Percentiles rank a stretch among this genome's conserved stretches.
Evolutionary conservation across 805 yeast genomes (phyloP).

Genomic region (Teunomyces aglyptinius): DNA sequence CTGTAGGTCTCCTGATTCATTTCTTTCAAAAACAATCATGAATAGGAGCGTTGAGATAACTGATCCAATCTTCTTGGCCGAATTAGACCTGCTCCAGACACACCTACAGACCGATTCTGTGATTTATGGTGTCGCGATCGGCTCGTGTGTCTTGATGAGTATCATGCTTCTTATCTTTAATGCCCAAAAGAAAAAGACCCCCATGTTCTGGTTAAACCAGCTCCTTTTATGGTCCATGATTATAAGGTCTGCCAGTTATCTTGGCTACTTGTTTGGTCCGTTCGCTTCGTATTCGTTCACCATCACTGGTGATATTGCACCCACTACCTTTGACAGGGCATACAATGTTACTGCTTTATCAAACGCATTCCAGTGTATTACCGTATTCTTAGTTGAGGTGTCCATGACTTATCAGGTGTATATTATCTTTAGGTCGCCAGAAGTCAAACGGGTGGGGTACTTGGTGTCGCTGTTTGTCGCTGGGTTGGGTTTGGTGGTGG

Average conservation of each 20-base stretch:
- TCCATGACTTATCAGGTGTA: constrained; percentile 72
- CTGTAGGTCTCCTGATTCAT: background rate
- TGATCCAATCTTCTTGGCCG: background rate
- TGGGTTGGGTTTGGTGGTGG: constrained; percentile 51
- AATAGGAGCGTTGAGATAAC: background rate
- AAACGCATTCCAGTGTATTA: constrained; percentile 55
- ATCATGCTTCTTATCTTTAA: constrained; percentile 8
- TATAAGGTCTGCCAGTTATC: constrained; percentile 59
- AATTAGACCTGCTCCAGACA: background rate
- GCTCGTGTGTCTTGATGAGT: constrained; percentile 9
- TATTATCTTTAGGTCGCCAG: constrained; percentile 64
- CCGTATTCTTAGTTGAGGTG: constrained; percentile 59
- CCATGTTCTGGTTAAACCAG: constrained; percentile 74
- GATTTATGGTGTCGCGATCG: constrained; percentile 9
- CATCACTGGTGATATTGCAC: constrained; percentile 29
- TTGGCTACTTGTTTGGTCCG: constrained; percentile 53
- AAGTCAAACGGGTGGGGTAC: constrained; percentile 41
- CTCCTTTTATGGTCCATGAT: constrained; percentile 53
- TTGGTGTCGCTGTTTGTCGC: constrained; percentile 37
- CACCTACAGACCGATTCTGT: constrained; percentile 1
- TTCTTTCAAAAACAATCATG: background rate
- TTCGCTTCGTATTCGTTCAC: constrained; percentile 49
- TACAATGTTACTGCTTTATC: constrained; percentile 58
- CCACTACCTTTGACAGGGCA: constrained; percentile 25
- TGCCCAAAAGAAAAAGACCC: constrained; percentile 53